Evolutionary conservation across 371 early-diverging fungal species (phyloP), one percentile per base, ranked within the genome.

Genomic region (Umbelopsis sp.): DNA sequence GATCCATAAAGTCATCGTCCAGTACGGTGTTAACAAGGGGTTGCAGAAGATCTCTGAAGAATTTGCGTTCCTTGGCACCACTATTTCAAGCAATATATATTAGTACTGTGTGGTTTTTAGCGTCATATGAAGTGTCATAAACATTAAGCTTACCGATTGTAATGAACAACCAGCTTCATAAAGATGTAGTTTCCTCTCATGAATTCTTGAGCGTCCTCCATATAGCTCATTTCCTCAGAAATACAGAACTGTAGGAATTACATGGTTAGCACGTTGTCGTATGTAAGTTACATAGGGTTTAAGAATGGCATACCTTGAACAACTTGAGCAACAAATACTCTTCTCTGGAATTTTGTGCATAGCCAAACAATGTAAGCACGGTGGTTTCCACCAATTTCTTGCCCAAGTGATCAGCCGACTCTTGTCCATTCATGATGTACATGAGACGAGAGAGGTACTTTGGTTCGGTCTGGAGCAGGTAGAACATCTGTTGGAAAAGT

Each of bases 381-480:
- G 94, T 92, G 9, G 93, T 86, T 73, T 97, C 97, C 24, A 97
- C 89, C 65, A 97, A 88, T 53, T 86, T 86, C 32, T 87, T 84
- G 29, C 80, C 78, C 22, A 81, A 76, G 44, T 63, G 67, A 14
- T 73, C 68, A 1, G 73, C 87, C 73, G 76, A 85, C 82, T 74
- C 78, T 48, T 83, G 74, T 18, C 85, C 78, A 70, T 92, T 94
- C 67, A 94, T 81, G 65, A 90, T 80, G 35, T 91, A 92, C 80
- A 99, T 83, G 63, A 99, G 76, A 20, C 88, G 85, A 18, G 96
- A 91, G 57, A 99, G 80, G 71, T 99, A 96, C 35, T 81, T 74
- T 7, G 99, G 99, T 72, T 99, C 93, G 2, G 97, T 99, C 77
- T 99, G 99, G 35, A 99, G 84, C 38, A 95, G 68, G 72, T 99